Conservation (phyloP, 2,329 filamentous ascomycete species). For the Shiraia bambusicola region DNA sequence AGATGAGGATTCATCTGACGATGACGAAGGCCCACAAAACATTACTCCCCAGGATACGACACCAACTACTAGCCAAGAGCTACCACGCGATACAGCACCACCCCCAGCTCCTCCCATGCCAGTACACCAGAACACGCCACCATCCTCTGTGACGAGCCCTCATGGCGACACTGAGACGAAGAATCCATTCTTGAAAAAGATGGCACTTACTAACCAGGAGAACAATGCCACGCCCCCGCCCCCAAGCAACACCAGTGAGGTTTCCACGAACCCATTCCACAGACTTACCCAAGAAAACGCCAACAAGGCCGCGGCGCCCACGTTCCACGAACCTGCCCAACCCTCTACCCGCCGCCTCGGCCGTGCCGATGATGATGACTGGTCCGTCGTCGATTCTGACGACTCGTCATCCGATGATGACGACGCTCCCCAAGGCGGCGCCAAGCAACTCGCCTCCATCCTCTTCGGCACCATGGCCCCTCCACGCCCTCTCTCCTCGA, state of each 20-base stretch:
- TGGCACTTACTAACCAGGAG: constrained; percentile 68
- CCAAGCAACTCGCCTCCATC: constrained; percentile 90
- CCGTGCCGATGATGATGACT: constrained; percentile 71
- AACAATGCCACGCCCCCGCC: constrained; percentile 48
- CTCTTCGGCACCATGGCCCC: constrained; percentile 97
- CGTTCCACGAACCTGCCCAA: constrained; percentile 50
- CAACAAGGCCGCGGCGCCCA: constrained; percentile 46
- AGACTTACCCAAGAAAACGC: constrained; percentile 70
- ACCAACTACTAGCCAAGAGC: constrained; percentile 58
- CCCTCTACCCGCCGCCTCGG: constrained; percentile 56
- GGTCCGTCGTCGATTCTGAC: constrained; percentile 77
- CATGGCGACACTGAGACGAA: constrained; percentile 73
- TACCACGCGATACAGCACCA: constrained; percentile 48
- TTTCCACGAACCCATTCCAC: constrained; percentile 90
- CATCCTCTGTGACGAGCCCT: constrained; percentile 53
- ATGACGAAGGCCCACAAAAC: constrained; percentile 76
- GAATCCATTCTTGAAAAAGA: constrained; percentile 92
- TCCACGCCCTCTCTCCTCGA: constrained; percentile 80
- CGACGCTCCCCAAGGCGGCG: constrained; percentile 77
- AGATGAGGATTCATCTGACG: constrained; percentile 68
- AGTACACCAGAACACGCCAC: constrained; percentile 45
- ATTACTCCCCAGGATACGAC: constrained; percentile 64
- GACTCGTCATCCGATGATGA: constrained; percentile 69
- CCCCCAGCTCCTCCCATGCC: constrained; percentile 51
- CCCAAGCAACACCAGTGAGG: constrained; percentile 47